Percentiles rank a stretch among this genome's conserved stretches.
These are phyloP conservation scores for Punica granatum DNA, from an alignment of 345 rosid species.

Conservation along the genomic window DNA sequence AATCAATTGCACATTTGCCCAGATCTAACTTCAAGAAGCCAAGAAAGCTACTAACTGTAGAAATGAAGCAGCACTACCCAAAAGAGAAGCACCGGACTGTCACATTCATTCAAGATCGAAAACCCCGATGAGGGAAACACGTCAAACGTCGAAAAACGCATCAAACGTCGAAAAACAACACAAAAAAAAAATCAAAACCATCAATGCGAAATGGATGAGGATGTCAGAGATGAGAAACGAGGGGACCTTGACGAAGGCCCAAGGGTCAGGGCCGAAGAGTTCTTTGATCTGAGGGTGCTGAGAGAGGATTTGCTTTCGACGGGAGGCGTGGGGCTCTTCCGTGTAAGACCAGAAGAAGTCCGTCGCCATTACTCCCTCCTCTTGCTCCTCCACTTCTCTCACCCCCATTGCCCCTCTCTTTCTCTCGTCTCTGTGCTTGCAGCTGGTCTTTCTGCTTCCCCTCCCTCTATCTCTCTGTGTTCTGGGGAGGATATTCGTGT, in stretches of 20 bases:
- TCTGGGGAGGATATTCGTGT: not conserved
- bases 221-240: not conserved
- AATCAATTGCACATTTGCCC: not conserved
- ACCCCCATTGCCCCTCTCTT: not conserved
- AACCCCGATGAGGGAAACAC: too few species aligned
- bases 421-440: not conserved
- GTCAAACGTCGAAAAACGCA: too few species aligned
- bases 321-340: constrained; percentile 81
- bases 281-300: constrained; percentile 71
- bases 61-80: too few species aligned
- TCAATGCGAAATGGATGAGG: too few species aligned
- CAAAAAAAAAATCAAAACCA: too few species aligned
- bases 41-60: not conserved
- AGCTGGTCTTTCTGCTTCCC: not conserved
- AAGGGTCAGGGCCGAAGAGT: constrained; percentile 86
- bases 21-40: not conserved
- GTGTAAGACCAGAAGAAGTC: constrained; percentile 94
- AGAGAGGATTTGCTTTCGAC: constrained; percentile 82
- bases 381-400: constrained; percentile 11
- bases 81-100: too few species aligned
- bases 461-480: not conserved
- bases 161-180: too few species aligned
- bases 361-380: constrained; percentile 54
- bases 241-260: constrained; percentile 58
- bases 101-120: too few species aligned